Evolutionary conservation across 352 stramenopile species (phyloP), one percentile per base, ranked within the genome.

Genomic region (Globisporangium canariense): DNA sequence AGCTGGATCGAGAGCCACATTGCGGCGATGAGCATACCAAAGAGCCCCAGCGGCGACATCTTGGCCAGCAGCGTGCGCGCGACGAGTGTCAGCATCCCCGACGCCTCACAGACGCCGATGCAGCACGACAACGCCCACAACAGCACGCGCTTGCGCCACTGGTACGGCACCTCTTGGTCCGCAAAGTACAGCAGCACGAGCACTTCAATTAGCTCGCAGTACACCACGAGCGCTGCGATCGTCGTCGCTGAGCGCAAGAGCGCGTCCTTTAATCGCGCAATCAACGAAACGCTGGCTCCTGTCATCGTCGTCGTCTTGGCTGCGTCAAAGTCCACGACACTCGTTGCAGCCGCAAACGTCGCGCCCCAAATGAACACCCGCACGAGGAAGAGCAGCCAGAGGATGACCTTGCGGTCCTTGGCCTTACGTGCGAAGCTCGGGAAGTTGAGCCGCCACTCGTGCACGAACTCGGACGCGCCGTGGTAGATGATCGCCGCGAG

Each of bases 321-420:
- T 14, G 30, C 2, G 10, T 28, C 20, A 57, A 58, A 45, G 32
- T 46, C 5, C 9, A 58, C 52, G 18, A 46, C 52, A 9, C 52
- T 58, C 6, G 34, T 18, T 6, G 57, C 58, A 3, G 73, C 74
- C 45, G 72, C 77, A 41, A 89, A 57, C 2, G 79, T 77, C 3
- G 79, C 69, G 13, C 75, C 78, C 79, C 79, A 89, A n/a, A 83
- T 72, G 65, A 88, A 85, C 43, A 91, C 76, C 9, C 79, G 78
- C 51, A 79, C 69, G 75, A 77, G 86, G 58, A 88, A 86, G 0
- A 87, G 62, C 57, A 80, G 60, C 71, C 69, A 84, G 5, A 81
- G 66, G 61, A 81, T 75, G 30, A 86, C 58, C 61, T 72, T 71
- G 18, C 60, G 71, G 53, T 81, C 68, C 25, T 70, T 75, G 0